Conservation (phyloP, 139 green algal genomes). For the Mesotaenium endlicherianum region DNA sequence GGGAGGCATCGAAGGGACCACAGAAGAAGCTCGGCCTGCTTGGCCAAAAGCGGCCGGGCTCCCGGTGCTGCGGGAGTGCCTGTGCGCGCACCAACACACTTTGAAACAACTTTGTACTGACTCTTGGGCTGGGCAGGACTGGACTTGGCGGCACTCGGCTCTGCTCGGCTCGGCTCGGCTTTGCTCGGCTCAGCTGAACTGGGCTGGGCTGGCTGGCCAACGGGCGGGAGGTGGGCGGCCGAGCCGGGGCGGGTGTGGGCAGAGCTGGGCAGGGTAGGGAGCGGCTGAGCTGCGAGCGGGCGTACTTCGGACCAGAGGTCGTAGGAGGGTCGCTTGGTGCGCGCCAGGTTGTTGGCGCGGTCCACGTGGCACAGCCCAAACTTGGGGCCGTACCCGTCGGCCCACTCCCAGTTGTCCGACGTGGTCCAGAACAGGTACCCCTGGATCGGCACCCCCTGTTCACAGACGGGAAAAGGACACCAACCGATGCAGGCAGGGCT, state of each 20-base stretch:
- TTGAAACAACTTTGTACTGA: neutral
- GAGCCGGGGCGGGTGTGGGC: no score
- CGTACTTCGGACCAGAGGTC: conserved; percentile 28
- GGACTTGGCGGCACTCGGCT: neutral
- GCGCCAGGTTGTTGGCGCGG: conserved; percentile 3
- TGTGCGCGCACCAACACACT: no score
- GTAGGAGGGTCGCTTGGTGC: conserved; percentile 13
- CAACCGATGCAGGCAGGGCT: no score
- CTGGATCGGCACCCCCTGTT: conserved; percentile 21
- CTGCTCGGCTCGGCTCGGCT: neutral
- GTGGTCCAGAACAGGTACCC: conserved; percentile 53
- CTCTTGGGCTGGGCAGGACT: neutral
- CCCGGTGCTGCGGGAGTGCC: no score
- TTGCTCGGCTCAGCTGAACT: neutral
- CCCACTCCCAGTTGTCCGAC: conserved; percentile 55
- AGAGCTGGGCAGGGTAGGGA: neutral
- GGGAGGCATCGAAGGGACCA: no score
- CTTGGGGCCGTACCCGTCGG: conserved; percentile 53
- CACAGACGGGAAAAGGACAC: no score
- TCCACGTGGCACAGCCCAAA: conserved; percentile 46
- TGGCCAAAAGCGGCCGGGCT: no score
- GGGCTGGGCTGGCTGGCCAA: no score
- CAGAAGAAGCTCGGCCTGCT: no score
- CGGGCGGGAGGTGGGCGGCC: no score
- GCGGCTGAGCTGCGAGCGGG: neutral